phyloP scores from a whole-genome alignment of 768 basidiomycete species.

The Crassisporium funariophilum region DNA sequence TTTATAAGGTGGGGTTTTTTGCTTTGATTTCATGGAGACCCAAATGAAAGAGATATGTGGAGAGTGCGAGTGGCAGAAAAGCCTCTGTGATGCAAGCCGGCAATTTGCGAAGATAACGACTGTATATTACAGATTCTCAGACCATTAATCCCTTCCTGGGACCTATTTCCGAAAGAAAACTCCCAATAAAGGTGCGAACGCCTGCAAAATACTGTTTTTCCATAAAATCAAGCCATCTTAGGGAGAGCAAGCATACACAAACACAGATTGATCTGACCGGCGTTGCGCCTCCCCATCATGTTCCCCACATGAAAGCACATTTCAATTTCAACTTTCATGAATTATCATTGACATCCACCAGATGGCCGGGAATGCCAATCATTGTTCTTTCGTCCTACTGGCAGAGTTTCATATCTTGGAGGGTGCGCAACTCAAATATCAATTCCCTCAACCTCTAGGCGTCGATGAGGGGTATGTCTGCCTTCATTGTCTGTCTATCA shows the following conservation, averaged over 20 bases:
- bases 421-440: constrained; percentile 91
- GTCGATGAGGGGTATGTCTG: constrained; percentile 85
- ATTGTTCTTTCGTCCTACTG: constrained; percentile 90
- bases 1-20: background rate
- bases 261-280: too few relatives aligned
- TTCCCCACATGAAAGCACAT: too few relatives aligned
- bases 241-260: too few relatives aligned
- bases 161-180: too few relatives aligned
- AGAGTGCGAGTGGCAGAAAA: constrained; percentile 1
- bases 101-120: background rate
- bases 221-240: too few relatives aligned
- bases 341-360: background rate
- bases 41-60: background rate
- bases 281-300: too few relatives aligned
- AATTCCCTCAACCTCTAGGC: constrained; percentile 93
- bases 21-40: background rate
- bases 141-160: too few relatives aligned
- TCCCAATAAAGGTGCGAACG: too few relatives aligned
- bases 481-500: background rate
- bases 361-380: constrained; percentile 65
- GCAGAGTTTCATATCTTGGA: constrained; percentile 99
- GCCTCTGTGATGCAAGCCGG: background rate
- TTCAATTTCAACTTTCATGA: background rate
- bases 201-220: too few relatives aligned
- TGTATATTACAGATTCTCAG: too few relatives aligned